Percentiles rank a stretch among this genome's conserved stretches.
phyloP scores from a whole-genome alignment of 257 asterid genomes.

The Linaria vulgaris region DNA sequence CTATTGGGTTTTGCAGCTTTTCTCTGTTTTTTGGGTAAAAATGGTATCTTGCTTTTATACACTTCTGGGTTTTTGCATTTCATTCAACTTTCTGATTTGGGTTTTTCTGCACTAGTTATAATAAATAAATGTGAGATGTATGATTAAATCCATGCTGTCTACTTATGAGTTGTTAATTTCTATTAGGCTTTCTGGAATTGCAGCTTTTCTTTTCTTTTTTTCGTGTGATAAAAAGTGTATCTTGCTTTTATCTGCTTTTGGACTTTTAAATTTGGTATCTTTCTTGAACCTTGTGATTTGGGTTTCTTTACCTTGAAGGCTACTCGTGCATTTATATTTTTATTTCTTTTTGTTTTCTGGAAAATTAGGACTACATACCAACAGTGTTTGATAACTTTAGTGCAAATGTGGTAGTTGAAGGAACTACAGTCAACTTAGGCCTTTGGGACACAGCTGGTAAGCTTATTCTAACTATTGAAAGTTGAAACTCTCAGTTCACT shows the following conservation, averaged over 20 bases:
- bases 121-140: no score
- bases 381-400: constrained; percentile 96
- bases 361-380: constrained; percentile 75
- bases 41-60: constrained; percentile 28
- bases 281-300: constrained; percentile 36
- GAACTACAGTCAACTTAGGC: constrained; percentile 86
- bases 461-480: constrained; percentile 5
- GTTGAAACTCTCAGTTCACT: constrained; percentile 9
- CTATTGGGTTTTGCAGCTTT: constrained; percentile 38
- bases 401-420: constrained; percentile 95
- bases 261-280: constrained; percentile 32
- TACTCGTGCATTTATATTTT: constrained; percentile 2
- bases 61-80: constrained; percentile 29
- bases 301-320: constrained; percentile 18
- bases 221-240: constrained; percentile 21
- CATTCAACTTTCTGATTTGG: constrained; percentile 40
- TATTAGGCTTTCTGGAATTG: constrained; percentile 30
- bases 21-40: constrained; percentile 23
- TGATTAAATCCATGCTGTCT: no score
- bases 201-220: constrained; percentile 34
- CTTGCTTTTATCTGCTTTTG: constrained; percentile 29
- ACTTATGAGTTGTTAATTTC: background rate
- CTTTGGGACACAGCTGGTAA: constrained; percentile 98
- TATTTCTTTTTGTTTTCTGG: constrained; percentile 15
- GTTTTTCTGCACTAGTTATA: background rate